Evolutionary conservation across 768 basidiomycete species (phyloP).

Genomic region (Lactarius akahatsu): DNA sequence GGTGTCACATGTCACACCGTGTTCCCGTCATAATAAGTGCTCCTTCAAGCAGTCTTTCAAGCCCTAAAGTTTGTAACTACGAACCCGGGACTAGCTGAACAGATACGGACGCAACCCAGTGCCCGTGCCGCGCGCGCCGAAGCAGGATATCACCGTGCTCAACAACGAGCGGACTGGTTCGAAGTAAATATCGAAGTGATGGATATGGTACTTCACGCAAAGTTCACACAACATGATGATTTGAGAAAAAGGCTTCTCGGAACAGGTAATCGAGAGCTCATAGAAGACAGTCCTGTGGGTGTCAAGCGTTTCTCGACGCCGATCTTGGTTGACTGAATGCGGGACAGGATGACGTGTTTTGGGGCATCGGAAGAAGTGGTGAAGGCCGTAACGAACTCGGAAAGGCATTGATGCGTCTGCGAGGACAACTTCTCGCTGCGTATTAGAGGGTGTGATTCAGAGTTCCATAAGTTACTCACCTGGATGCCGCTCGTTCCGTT

Average conservation of each 20-base stretch:
- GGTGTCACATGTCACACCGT: background rate
- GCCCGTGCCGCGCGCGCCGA: conserved; percentile 23
- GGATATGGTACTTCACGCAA: conserved; percentile 43
- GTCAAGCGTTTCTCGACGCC: conserved; percentile 23
- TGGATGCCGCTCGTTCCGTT: background rate
- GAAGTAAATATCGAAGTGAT: conserved; percentile 32
- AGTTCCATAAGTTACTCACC: background rate
- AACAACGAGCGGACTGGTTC: conserved; percentile 29
- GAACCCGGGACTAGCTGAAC: conserved; percentile 15
- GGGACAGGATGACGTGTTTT: conserved; percentile 40
- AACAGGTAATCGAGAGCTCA: conserved; percentile 40
- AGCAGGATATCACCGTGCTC: conserved; percentile 18
- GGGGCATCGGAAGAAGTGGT: conserved; percentile 43
- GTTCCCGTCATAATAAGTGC: background rate
- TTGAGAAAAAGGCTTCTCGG: conserved; percentile 39
- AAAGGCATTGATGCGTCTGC: conserved; percentile 42
- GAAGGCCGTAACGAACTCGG: conserved; percentile 44
- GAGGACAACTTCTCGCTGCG: conserved; percentile 31
- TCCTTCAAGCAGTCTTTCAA: conserved; percentile 22
- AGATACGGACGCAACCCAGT: conserved; percentile 24
- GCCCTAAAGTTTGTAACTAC: conserved; percentile 24
- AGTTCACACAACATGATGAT: conserved; percentile 44
- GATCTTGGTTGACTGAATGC: conserved; percentile 30
- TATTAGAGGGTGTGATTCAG: background rate
- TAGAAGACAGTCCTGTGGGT: conserved; percentile 38